Evolutionary conservation across 2,329 filamentous ascomycete species (phyloP), one percentile per base, ranked within the genome.

Genomic region (Lasiodiplodia hormozganensis): DNA sequence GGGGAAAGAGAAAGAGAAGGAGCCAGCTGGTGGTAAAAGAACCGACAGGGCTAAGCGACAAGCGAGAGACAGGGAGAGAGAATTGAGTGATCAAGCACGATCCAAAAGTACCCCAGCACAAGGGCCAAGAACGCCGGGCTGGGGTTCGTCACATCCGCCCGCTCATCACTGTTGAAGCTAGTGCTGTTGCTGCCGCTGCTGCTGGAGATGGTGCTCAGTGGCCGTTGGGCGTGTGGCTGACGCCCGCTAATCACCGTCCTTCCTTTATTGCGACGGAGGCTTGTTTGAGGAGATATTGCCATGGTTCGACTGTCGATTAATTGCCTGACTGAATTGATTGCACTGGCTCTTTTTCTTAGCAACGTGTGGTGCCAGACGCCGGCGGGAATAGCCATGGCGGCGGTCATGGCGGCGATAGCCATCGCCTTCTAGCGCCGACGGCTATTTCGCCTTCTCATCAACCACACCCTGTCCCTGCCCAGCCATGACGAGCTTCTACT

Each of bases 11-110:
- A 36, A 62, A n/a, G 58, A 49, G 40, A 62, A 47, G 58, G 58
- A 62, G 58, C 58, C 58, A 62, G 58, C 40, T 28, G 58, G 58
- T 62, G 58, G 58, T 62, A 49, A 62, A 62, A 62, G 58, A 62
- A 49, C 40, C 58, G 58, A 62, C 58, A 51, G 25, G 58, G 58
- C 40, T 62, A 49, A 62, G 58, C 58, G 58, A 62, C 43, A n/a
- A 49, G 40, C 40, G 28, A 49, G 40, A 34, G 40, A 49, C 40
- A 49, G 40, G 31, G 58, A 43, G 40, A 49, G 40, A 34, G 40
- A 25, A 14, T 7, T 18, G 28, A 43, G 56, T 58, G 36, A 58
- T 58, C 56, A 58, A 36, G 16, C n/a, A 14, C 54, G 23, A 28
- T 18, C 53, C 18, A n/a, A 21, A 56, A n/a, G 53, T 21, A 57